Evolutionary conservation across 2,329 filamentous ascomycete genomes (phyloP).

Genomic region (Arthrobotrys sinensis): DNA sequence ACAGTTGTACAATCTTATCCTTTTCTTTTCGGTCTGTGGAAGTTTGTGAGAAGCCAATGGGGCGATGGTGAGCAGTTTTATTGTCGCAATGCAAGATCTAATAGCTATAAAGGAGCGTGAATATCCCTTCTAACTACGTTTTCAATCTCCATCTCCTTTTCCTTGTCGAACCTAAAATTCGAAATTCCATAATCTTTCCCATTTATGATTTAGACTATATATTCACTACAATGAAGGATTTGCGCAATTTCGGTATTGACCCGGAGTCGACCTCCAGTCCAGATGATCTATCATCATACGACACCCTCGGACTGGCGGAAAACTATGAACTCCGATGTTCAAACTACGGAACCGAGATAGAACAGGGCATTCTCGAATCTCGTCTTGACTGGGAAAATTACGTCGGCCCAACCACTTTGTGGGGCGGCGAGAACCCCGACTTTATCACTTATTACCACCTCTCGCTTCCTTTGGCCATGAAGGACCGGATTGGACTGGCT

Average conservation of each 20-base stretch:
- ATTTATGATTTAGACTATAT: too few relatives aligned
- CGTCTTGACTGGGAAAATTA: conserved; percentile 3
- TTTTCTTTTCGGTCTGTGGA: too few relatives aligned
- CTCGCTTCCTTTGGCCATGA: background rate
- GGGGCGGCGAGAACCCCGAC: background rate
- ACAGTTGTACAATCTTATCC: too few relatives aligned
- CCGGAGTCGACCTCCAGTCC: background rate
- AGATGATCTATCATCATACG: background rate
- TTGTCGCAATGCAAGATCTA: too few relatives aligned
- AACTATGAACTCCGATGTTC: background rate
- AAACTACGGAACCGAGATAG: background rate
- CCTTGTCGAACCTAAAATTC: too few relatives aligned
- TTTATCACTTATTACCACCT: background rate
- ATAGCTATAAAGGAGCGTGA: too few relatives aligned
- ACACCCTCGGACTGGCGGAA: background rate
- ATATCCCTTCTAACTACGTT: too few relatives aligned
- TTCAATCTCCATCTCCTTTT: too few relatives aligned
- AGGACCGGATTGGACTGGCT: background rate
- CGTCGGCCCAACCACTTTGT: background rate
- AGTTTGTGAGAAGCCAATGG: too few relatives aligned
- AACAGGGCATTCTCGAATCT: background rate
- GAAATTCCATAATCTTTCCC: too few relatives aligned
- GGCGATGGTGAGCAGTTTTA: too few relatives aligned
- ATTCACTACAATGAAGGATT: too few relatives aligned
- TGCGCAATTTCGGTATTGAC: background rate